Base-by-base conservation (phyloP, 106 monocot genomes). In the Alisma plantagoaquatica region DNA sequence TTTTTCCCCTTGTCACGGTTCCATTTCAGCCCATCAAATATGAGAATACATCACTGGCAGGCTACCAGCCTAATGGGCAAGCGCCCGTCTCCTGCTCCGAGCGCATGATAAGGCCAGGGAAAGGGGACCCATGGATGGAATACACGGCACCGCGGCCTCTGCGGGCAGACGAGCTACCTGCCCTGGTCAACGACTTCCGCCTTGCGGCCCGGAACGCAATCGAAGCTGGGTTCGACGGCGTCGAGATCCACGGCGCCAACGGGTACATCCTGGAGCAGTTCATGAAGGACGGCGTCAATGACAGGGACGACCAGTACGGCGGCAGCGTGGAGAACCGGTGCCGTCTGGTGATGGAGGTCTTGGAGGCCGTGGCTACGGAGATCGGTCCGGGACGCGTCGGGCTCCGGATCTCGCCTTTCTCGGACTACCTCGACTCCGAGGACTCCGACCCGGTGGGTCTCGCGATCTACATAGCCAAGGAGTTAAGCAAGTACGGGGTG, bases 301-400 rank as follows among this genome's bases (percentile, higher is more conserved):
- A 66, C 46, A 18, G 65, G 0, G 48, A 43, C 3, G 65, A 66
- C 10, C 18, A 56, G 56, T 66, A 66, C 26, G 65, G 65, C 0
- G 56, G 65, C 7, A 66, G 32, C 55, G 18, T 66, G 31, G 65
- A 66, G 55, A 66, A 66, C 55, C 55, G 65, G 6, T 55, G 65
- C 2, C 65, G 65, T 1, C 47, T 66, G 16, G 56, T 43, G 3
- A 17, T 46, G 11, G 55, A 66, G 30, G 33, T 56, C 1, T 22
- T 66, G 1, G 55, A 56, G n/a, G 65, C 65, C 12, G 55, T 66
- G 30, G 33, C 15, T 16, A 23, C 31, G 21, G 55, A 66, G 46
- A 43, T 66, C 29, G 65, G 65, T 21, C 27, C 53, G 0, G 33
- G 56, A 29, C 26, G 65, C n/a, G 56, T 66, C 11, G 65, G 65